These are phyloP conservation scores for Metschnikowia gruessii DNA, from an alignment of 805 yeast species.

Conservation along the genomic window DNA sequence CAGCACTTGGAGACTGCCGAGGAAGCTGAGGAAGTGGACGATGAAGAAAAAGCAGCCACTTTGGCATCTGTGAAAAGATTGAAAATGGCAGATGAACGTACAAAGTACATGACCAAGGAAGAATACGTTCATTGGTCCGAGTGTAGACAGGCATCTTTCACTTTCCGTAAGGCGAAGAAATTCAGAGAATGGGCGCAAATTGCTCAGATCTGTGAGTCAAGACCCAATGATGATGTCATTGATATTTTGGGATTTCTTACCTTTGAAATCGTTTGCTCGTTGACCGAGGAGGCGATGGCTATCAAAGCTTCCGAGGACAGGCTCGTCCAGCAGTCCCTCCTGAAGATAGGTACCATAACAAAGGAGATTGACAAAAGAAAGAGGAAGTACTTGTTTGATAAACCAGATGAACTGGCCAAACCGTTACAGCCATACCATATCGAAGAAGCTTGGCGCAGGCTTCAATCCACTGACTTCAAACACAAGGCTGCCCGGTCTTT, in stretches of 20 bases:
- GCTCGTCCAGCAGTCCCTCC: constrained; percentile 24
- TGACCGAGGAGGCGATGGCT: constrained; percentile 87
- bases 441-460: constrained; percentile 82
- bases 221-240: constrained; percentile 94
- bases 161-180: constrained; percentile 89
- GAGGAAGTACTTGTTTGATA: constrained; percentile 70
- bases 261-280: constrained; percentile 91
- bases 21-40: constrained; percentile 64
- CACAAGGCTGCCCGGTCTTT: constrained; percentile 67
- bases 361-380: constrained; percentile 32
- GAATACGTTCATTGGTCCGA: constrained; percentile 99
- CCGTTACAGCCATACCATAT: constrained; percentile 81
- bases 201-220: constrained; percentile 74
- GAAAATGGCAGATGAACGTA: constrained; percentile 91
- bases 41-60: constrained; percentile 86
- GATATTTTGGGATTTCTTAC: constrained; percentile 94
- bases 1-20: constrained; percentile 75
- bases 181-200: constrained; percentile 97
- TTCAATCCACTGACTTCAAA: constrained; percentile 57
- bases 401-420: constrained; percentile 77
- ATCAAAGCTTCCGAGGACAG: constrained; percentile 69
- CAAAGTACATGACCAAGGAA: constrained; percentile 89
- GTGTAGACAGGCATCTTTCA: constrained; percentile 95
- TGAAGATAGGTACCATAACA: constrained; percentile 23
- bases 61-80: constrained; percentile 83